phyloP scores from a whole-genome alignment of 495 filamentous ascomycete genomes.

The Penicillium subrubescens region DNA sequence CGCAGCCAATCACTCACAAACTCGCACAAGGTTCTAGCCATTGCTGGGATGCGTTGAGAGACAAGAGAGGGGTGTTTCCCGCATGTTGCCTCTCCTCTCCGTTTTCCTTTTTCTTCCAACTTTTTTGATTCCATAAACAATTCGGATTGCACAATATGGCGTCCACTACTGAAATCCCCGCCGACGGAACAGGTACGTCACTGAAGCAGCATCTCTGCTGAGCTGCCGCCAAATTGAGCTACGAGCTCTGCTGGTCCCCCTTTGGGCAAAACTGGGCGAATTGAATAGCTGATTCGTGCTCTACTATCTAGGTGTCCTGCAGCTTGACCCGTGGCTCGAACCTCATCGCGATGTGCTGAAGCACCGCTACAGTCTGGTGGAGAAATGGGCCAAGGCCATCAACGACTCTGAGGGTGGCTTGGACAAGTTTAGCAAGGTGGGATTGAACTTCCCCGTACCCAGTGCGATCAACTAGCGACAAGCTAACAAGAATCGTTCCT shows the following conservation, averaged over 20 bases:
- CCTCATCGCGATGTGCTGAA: conserved; percentile 81
- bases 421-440: conserved; percentile 85
- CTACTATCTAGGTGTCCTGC: conserved; percentile 70
- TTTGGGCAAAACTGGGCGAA: background rate
- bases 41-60: conserved; percentile 11
- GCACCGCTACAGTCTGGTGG: conserved; percentile 75
- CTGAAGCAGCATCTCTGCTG: background rate
- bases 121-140: background rate
- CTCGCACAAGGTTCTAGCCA: background rate
- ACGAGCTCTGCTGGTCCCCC: background rate
- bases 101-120: background rate
- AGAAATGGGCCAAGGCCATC: conserved; percentile 84
- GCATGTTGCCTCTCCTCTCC: background rate
- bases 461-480: background rate
- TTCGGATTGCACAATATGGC: conserved; percentile 5
- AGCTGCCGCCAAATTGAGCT: background rate
- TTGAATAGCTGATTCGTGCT: background rate
- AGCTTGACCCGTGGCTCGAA: conserved; percentile 86
- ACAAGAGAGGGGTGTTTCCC: background rate
- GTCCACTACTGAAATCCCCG: conserved; percentile 9
- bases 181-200: conserved; percentile 27
- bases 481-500: background rate
- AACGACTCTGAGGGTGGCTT: conserved; percentile 83
- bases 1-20: conserved; percentile 7
- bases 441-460: background rate